Percentiles rank a stretch among this genome's conserved stretches.
phyloP scores from a whole-genome alignment of 495 filamentous ascomycete genomes.

The Penicillium arizonense region DNA sequence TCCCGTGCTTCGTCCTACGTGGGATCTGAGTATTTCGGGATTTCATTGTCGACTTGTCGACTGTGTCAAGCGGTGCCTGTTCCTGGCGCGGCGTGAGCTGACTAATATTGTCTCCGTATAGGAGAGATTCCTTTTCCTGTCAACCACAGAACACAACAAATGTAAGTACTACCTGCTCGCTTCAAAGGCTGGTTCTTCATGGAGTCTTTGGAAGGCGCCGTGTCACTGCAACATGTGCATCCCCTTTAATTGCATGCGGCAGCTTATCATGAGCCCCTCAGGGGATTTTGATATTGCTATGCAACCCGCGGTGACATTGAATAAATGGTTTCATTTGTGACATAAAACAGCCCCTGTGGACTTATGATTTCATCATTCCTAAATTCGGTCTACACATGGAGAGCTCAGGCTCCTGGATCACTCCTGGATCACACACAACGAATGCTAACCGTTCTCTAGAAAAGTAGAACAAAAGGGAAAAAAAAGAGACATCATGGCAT shows the following conservation, averaged over 20 bases:
- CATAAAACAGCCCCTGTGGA: no score
- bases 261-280: background rate
- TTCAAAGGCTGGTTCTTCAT: background rate
- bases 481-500: slow-evolving; percentile 30
- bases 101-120: background rate
- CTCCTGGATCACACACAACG: no score
- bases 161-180: background rate
- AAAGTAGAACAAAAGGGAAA: background rate
- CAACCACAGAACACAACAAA: background rate
- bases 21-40: background rate
- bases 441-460: background rate
- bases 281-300: slow-evolving; percentile 1
- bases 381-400: no score
- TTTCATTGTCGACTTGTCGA: background rate
- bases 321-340: background rate
- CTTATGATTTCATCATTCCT: background rate
- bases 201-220: no score
- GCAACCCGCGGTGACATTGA: background rate
- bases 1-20: background rate
- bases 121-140: background rate
- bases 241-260: background rate
- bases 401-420: no score
- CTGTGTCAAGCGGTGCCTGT: background rate
- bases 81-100: background rate
- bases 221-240: background rate